These are phyloP conservation scores for Mycosphaerella sp. DNA, from an alignment of 2,329 filamentous ascomycete species.

Conservation along the genomic window DNA sequence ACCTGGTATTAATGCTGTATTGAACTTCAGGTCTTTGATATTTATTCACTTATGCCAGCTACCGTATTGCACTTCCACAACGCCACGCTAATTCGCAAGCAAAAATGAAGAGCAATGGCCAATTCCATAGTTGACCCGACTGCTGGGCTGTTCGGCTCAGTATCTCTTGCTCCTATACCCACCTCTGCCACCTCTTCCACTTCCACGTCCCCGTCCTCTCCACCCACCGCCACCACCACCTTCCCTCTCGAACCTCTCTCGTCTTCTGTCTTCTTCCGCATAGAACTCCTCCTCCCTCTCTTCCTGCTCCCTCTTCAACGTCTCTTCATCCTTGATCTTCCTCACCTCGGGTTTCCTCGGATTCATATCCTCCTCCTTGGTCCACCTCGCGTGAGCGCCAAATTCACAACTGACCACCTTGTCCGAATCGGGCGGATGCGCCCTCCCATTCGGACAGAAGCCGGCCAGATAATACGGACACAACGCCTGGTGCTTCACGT, in stretches of 20 bases:
- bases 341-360: constrained; percentile 50
- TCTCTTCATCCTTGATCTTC: constrained; percentile 67
- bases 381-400: constrained; percentile 77
- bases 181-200: constrained; percentile 37
- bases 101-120: not conserved
- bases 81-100: constrained; percentile 1
- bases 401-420: constrained; percentile 57
- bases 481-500: constrained; percentile 66
- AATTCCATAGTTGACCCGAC: not conserved
- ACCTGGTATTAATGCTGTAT: not conserved
- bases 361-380: constrained; percentile 55
- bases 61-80: not conserved
- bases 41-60: not conserved
- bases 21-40: not conserved
- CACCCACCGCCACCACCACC: constrained; percentile 42
- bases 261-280: constrained; percentile 47
- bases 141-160: not conserved
- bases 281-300: constrained; percentile 48
- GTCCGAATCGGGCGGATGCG: constrained; percentile 31
- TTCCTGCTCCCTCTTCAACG: constrained; percentile 58
- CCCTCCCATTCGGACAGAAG: constrained; percentile 76
- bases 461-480: constrained; percentile 86
- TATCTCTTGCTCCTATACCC: constrained; percentile 12
- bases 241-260: constrained; percentile 42
- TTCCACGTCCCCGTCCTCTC: constrained; percentile 39